Evolutionary conservation across 2,329 filamentous ascomycete species (phyloP), one percentile per base, ranked within the genome.

Genomic region (Aspergillus sp.): DNA sequence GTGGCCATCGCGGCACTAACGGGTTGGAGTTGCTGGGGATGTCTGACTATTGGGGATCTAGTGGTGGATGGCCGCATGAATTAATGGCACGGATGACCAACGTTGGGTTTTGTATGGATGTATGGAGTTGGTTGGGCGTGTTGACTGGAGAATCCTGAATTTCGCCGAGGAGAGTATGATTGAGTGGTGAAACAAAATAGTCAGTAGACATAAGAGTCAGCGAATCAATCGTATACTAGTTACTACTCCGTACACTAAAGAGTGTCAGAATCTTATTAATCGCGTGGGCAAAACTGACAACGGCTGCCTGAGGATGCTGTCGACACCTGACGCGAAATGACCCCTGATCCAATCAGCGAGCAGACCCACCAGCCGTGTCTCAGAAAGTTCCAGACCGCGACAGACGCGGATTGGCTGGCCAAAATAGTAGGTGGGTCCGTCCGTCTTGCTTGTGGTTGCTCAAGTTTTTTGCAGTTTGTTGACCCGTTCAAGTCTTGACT

Each of bases 321-420:
- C 45, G 45, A 47, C 45, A 47, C 45, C 45, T 47, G 45, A 47
- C 20, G 22, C 45, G 18, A 47, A 3, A 4, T 4, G 11, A 4
- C 42, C 42, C 6, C 9, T 18, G 16, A 12, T 1, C 45, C 45
- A 47, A 47, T 47, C 45, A 47, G 22, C 7, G 18, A 7, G 2
- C n/a, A 10, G 22, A 12, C 24, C 45, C 22, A 24, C 18, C 18
- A 7, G 18, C 18, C 6, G 3, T 60, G 56, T 58, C 55, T 60
- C 58, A 62, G 51, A 55, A 57, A 59, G 56, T 62, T 64, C 62
- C 58, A 64, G 58, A 64, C 60, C 59, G 24, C 26, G 39, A 20
- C 51, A 46, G 55, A 6, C 46, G 18, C 16, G 55, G 56, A 63
- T 65, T 62, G 55, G 61, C 4, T n/a, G 31, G 50, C 55, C 49